Evolutionary conservation across 2,329 filamentous ascomycete genomes (phyloP), one percentile per base, ranked within the genome.

Genomic region (Arachnopeziza araneosa): DNA sequence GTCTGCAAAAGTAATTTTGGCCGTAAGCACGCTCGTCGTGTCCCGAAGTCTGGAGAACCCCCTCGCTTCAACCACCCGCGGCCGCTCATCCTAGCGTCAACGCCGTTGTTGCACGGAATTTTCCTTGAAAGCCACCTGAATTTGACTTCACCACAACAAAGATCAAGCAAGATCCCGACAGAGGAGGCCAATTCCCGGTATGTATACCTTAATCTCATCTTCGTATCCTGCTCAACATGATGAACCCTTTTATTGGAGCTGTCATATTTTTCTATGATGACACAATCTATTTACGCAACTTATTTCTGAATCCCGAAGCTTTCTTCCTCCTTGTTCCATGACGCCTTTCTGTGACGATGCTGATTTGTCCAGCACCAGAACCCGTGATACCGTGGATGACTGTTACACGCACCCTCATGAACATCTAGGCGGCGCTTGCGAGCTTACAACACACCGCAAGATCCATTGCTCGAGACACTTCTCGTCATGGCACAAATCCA

Each of bases 181-280:
- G 17, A 19, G 17, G 19, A 23, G 6, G 4, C 7, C 21, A n/a
- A 52, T 22, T 10, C 21, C 23, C 49, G 56, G 65, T 67, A 67
- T 58, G 63, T 55, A n/a, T 9, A 51, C 23, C 53, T 44, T 19
- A 52, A 17, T 22, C 53, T 51, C 8, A 23, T 23, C 51, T 44
- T 32, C 55, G 12, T 52, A 49, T 26, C 23, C 24, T 49, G 57
- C 52, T 58, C 56, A 60, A 64, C 44, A 62, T 70, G 66, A 70
- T 69, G 67, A 68, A 66, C 58, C 55, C 59, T 59, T 58, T 63
- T 73, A 73, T 73, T 73, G 72, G 72, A 73, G 72, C 72, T 73
- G 72, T 73, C 72, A 69, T 71, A 73, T 66, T 62, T 52, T 64
- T 59, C 17, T 44, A 62, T 71, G 68, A 67, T 69, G 69, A 71